Evolutionary conservation across 331 rosid species (phyloP).

Genomic region (Saraca asoca): DNA sequence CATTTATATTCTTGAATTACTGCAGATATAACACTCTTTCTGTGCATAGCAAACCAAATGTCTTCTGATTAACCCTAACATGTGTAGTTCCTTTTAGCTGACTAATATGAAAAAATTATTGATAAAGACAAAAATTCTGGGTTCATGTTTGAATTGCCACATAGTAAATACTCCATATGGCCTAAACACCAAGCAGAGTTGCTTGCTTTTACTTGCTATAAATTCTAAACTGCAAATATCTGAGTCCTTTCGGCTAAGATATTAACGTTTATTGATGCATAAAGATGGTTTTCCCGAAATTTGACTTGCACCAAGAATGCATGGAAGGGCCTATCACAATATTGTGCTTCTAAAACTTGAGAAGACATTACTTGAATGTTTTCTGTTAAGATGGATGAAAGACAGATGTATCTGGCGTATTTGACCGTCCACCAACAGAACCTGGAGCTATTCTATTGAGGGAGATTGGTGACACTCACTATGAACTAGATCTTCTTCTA

Average conservation of each 20-base stretch:
- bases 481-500: conserved; percentile 15
- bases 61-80: neutral
- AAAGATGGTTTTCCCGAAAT: conserved; percentile 8
- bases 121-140: neutral
- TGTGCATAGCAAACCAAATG: conserved; percentile 13
- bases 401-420: conserved; percentile 92
- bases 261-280: conserved; percentile 6
- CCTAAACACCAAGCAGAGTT: too few species aligned
- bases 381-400: conserved; percentile 47
- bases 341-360: conserved; percentile 24
- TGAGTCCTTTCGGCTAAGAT: neutral
- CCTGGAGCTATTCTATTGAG: conserved; percentile 67
- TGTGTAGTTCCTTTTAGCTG: conserved; percentile 6
- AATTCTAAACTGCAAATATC: neutral
- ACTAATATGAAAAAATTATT: neutral
- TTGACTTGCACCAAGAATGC: neutral
- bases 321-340: conserved; percentile 9
- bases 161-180: neutral
- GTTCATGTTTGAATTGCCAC: neutral
- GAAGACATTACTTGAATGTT: conserved; percentile 36
- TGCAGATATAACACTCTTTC: conserved; percentile 20
- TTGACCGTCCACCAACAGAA: conserved; percentile 83
- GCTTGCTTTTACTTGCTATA: neutral
- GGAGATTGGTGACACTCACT: conserved; percentile 66
- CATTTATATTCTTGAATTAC: conserved; percentile 2